phyloP scores from a whole-genome alignment of 176 grass and related monocot genomes.

The Aegilops umbellulata region DNA sequence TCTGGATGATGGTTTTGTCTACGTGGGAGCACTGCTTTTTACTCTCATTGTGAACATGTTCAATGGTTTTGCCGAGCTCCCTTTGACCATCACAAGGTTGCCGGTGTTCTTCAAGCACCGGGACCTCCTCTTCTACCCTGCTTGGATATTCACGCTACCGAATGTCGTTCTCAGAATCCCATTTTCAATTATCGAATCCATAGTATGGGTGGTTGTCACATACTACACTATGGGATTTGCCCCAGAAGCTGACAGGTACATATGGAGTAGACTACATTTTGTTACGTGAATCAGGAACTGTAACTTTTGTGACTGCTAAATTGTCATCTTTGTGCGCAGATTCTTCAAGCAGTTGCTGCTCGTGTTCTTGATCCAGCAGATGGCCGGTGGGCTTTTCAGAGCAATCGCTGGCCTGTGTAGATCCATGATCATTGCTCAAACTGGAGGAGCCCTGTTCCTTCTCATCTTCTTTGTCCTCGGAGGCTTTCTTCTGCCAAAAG shows the following conservation, averaged over 20 bases:
- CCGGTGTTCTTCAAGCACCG: constrained; percentile 98
- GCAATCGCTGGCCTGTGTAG: constrained; percentile 75
- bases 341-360: constrained; percentile 97
- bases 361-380: constrained; percentile 90
- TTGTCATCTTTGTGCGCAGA: constrained; percentile 46
- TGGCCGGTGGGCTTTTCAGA: constrained; percentile 92
- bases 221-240: constrained; percentile 92
- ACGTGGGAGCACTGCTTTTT: constrained; percentile 83
- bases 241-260: constrained; percentile 84
- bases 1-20: constrained; percentile 66
- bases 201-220: constrained; percentile 79
- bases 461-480: constrained; percentile 87
- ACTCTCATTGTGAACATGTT: constrained; percentile 88
- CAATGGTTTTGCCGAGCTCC: constrained; percentile 95
- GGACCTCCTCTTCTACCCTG: constrained; percentile 93
- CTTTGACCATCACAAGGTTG: constrained; percentile 77
- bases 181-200: constrained; percentile 77
- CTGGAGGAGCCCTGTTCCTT: constrained; percentile 85
- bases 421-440: constrained; percentile 89
- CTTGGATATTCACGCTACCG: constrained; percentile 85
- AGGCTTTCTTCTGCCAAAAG: constrained; percentile 95
- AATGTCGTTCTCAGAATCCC: constrained; percentile 80
- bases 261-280: neutral
- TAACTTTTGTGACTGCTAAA: neutral
- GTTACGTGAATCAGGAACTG: neutral